phyloP scores from a whole-genome alignment of 768 basidiomycete genomes.

The Lentinula detonsa region DNA sequence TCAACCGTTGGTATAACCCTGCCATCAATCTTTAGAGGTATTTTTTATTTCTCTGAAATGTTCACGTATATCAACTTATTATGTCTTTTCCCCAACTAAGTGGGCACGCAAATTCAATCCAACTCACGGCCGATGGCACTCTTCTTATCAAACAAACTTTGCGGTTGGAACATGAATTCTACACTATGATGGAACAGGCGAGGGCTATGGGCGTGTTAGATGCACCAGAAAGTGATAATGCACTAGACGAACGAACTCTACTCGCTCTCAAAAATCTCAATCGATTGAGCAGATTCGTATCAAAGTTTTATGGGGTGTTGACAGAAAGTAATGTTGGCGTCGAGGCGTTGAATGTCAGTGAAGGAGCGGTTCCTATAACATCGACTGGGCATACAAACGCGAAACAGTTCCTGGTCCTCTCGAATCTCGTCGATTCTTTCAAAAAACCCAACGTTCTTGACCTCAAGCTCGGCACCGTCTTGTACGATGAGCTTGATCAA shows the following conservation, averaged over 20 bases:
- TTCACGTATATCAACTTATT: no score
- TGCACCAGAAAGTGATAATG: conserved; percentile 20
- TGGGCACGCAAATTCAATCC: conserved; percentile 67
- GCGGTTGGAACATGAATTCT: conserved; percentile 64
- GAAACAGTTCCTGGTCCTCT: conserved; percentile 72
- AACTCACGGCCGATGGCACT: conserved; percentile 62
- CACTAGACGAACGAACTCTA: not conserved
- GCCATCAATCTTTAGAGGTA: no score
- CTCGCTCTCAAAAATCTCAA: conserved; percentile 18
- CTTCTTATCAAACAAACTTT: conserved; percentile 79
- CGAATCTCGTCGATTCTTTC: conserved; percentile 76
- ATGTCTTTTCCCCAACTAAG: conserved; percentile 65
- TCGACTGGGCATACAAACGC: not conserved
- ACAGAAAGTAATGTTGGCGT: conserved; percentile 60
- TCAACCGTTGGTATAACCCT: no score
- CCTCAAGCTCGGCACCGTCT: conserved; percentile 85
- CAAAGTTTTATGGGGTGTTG: conserved; percentile 76
- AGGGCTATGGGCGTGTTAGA: not conserved
- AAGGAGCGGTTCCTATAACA: no score
- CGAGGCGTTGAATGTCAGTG: conserved; percentile 16
- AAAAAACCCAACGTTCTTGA: conserved; percentile 83
- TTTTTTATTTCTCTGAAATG: no score
- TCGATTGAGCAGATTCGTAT: conserved; percentile 53
- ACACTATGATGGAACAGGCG: conserved; percentile 21
- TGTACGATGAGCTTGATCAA: conserved; percentile 66